Conservation (phyloP, 2,329 filamentous ascomycete genomes). For the Tolypocladium paradoxum region DNA sequence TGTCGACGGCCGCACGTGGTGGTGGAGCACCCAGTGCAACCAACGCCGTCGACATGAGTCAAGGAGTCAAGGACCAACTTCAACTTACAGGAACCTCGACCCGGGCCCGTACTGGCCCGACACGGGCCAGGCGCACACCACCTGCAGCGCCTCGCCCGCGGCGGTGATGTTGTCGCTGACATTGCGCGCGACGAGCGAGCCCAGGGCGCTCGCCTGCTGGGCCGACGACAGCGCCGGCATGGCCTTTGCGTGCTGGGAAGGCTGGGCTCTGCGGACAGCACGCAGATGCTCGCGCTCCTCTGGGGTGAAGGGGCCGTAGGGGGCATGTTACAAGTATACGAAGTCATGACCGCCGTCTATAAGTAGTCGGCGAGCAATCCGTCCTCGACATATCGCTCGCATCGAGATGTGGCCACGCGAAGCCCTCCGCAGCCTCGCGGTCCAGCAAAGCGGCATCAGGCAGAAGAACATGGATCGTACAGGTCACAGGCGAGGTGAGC, state of each 20-base stretch:
- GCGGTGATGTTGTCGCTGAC: slow-evolving; percentile 2
- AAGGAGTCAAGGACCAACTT: no score
- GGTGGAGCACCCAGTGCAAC: no score
- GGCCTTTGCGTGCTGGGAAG: not conserved
- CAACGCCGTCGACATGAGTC: not conserved
- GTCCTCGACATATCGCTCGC: no score
- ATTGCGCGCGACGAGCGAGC: not conserved
- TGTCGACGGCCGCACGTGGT: not conserved
- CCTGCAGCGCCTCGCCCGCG: slow-evolving; percentile 18
- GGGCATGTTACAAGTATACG: no score
- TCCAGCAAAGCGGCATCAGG: not conserved
- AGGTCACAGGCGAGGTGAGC: no score
- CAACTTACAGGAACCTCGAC: slow-evolving; percentile 33
- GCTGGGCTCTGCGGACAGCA: not conserved
- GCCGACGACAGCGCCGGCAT: not conserved
- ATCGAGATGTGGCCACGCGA: no score
- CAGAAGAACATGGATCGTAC: no score
- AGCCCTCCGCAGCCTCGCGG: no score
- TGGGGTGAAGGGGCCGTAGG: not conserved
- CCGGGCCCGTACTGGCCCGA: slow-evolving; percentile 47
- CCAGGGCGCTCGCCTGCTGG: not conserved
- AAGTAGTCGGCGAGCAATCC: no score
- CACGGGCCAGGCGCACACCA: slow-evolving; percentile 46
- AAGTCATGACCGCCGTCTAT: no score
- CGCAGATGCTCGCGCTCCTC: not conserved